phyloP scores from a whole-genome alignment of 371 early-diverging fungal species.

The Mortierella sp. region DNA sequence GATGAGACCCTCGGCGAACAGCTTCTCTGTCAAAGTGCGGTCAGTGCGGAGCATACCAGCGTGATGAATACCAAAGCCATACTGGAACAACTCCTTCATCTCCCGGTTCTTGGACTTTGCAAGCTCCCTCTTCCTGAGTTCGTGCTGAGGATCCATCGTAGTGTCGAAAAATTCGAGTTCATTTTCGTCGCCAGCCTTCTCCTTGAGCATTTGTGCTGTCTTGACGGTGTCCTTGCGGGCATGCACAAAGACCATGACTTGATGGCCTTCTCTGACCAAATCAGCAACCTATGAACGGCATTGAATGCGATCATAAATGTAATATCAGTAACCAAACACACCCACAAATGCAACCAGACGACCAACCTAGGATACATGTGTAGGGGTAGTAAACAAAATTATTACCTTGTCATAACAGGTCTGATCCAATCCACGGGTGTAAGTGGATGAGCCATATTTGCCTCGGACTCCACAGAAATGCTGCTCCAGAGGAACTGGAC shows the following conservation, averaged over 20 bases:
- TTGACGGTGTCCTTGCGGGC: conserved; percentile 97
- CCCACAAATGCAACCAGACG: too few relatives aligned
- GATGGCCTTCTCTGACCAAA: conserved; percentile 87
- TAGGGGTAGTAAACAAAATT: too few relatives aligned
- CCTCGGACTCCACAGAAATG: conserved; percentile 96
- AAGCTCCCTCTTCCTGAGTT: conserved; percentile 88
- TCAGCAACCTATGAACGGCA: conserved; percentile 55
- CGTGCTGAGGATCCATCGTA: conserved; percentile 83
- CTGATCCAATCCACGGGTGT: conserved; percentile 81
- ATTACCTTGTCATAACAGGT: conserved; percentile 91
- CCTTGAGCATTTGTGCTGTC: conserved; percentile 88
- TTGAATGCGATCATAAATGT: not conserved
- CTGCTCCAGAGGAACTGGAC: conserved; percentile 97
- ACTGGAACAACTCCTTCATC: conserved; percentile 84
- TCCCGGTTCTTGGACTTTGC: conserved; percentile 88
- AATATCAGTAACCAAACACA: not conserved
- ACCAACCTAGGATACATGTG: not conserved
- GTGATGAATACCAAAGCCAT: conserved; percentile 98
- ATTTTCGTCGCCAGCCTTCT: conserved; percentile 78
- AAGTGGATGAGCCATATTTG: conserved; percentile 79
- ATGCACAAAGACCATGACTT: conserved; percentile 99
- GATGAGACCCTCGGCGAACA: conserved; percentile 94
- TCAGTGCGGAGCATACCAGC: conserved; percentile 97
- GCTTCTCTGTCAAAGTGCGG: conserved; percentile 89
- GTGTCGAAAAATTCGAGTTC: conserved; percentile 61